Percentiles rank a stretch among this genome's conserved stretches.
These are phyloP conservation scores for Trichophyton simii DNA, from an alignment of 2,329 filamentous ascomycete genomes.

Conservation along the genomic window DNA sequence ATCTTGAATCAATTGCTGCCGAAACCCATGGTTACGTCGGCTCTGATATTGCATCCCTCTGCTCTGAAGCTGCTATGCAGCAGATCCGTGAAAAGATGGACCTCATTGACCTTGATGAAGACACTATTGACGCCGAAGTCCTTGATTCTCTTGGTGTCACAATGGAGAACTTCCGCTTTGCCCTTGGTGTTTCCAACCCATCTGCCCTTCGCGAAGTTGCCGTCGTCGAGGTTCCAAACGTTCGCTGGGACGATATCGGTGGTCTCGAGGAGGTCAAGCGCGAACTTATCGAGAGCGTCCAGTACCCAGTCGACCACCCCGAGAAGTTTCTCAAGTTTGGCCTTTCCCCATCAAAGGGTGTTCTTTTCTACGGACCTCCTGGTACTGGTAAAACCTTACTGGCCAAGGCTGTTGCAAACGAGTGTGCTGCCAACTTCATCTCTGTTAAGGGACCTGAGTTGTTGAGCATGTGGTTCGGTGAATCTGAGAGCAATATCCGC, in stretches of 20 bases:
- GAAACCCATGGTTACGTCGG: slow-evolving; percentile 99
- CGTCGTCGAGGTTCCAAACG: slow-evolving; percentile 97
- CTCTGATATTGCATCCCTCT: slow-evolving; percentile 94
- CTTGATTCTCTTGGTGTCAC: slow-evolving; percentile 96
- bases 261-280: slow-evolving; percentile 97
- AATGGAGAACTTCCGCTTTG: slow-evolving; percentile 99
- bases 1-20: slow-evolving; percentile 88
- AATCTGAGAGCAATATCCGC: slow-evolving; percentile 98
- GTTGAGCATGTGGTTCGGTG: slow-evolving; percentile 99
- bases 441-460: slow-evolving; percentile 97
- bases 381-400: slow-evolving; percentile 99
- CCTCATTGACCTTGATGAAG: slow-evolving; percentile 94
- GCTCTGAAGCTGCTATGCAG: slow-evolving; percentile 98
- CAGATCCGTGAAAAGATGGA: slow-evolving; percentile 99
- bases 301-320: slow-evolving; percentile 97
- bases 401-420: slow-evolving; percentile 98
- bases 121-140: slow-evolving; percentile 97
- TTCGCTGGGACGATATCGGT: slow-evolving; percentile 99
- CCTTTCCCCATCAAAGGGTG: slow-evolving; percentile 92
- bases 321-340: slow-evolving; percentile 99
- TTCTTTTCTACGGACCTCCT: slow-evolving; percentile 95
- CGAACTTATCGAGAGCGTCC: slow-evolving; percentile 96
- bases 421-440: slow-evolving; percentile 99
- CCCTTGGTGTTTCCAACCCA: slow-evolving; percentile 94
- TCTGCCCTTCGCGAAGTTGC: slow-evolving; percentile 97